A percentile compares a stretch with the other conserved stretches of the same genome.
These are phyloP conservation scores for Garcia nutans DNA, from an alignment of 345 rosid genomes.

Conservation along the genomic window DNA sequence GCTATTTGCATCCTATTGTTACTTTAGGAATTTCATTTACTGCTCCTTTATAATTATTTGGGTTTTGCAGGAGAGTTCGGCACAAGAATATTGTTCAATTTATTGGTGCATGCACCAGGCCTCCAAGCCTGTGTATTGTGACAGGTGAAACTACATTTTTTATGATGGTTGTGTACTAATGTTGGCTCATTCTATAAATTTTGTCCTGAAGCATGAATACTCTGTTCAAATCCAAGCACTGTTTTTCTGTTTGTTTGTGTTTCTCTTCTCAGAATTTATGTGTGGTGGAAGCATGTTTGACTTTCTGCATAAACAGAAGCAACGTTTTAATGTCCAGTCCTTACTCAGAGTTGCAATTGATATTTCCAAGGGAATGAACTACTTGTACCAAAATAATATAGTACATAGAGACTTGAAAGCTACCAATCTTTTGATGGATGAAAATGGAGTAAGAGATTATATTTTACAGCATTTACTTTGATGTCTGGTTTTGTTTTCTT, in stretches of 20 bases:
- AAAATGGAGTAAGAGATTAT: constrained; percentile 51
- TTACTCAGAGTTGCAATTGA: constrained; percentile 62
- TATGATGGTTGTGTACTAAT: background rate
- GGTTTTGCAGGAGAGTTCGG: constrained; percentile 49
- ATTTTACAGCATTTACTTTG: constrained; percentile 8
- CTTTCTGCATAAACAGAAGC: constrained; percentile 57
- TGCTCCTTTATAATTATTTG: background rate
- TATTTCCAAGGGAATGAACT: constrained; percentile 67
- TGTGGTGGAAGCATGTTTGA: constrained; percentile 67
- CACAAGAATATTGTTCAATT: constrained; percentile 63
- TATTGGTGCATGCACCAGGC: constrained; percentile 60
- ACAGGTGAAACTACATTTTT: constrained; percentile 44
- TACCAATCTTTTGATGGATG: constrained; percentile 74
- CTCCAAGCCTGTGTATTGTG: constrained; percentile 56
- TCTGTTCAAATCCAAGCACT: background rate
- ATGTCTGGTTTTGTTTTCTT: background rate
- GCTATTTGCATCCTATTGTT: background rate
- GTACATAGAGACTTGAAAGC: constrained; percentile 63
- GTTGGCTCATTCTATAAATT: constrained; percentile 2
- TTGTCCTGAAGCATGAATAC: background rate
- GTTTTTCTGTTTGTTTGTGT: constrained; percentile 4
- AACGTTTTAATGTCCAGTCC: constrained; percentile 45
- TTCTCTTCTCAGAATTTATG: constrained; percentile 53
- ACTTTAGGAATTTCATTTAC: background rate
- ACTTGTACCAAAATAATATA: constrained; percentile 57